A percentile compares a stretch with the other conserved stretches of the same genome.
phyloP scores from a whole-genome alignment of 176 grass and related monocot species.

The Chrysopogon serrulatus region DNA sequence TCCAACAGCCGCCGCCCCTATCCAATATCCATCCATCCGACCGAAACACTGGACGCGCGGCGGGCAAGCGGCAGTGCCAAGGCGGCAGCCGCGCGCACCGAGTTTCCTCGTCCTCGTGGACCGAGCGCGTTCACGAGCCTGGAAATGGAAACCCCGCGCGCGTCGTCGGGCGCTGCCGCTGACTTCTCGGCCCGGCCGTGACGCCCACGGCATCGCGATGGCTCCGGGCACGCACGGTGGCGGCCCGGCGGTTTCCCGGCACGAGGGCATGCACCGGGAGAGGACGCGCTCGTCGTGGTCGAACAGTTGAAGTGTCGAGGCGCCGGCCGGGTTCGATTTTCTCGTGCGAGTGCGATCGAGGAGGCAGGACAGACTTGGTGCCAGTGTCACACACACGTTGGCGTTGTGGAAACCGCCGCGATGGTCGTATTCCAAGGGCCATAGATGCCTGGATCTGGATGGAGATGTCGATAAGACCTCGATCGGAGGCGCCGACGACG shows the following conservation, averaged over 20 bases:
- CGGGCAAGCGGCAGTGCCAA: not conserved
- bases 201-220: not conserved
- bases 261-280: not conserved
- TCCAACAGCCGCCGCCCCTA: too few species aligned
- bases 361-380: not conserved
- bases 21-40: not conserved
- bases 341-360: not conserved
- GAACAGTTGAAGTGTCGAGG: too few species aligned
- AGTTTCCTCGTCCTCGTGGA: not conserved
- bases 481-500: not conserved
- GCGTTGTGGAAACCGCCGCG: not conserved
- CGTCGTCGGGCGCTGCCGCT: not conserved
- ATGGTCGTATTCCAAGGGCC: not conserved
- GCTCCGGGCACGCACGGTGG: too few species aligned
- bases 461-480: not conserved
- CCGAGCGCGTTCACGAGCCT: not conserved
- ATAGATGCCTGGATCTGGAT: not conserved
- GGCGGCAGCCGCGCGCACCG: not conserved
- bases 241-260: conserved; percentile 29
- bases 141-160: too few species aligned
- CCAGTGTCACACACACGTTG: too few species aligned
- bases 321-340: too few species aligned
- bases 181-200: not conserved
- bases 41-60: not conserved
- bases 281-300: too few species aligned